Evolutionary conservation across 345 rosid genomes (phyloP), one percentile per base, ranked within the genome.

Genomic region (Linum usitatissimum): DNA sequence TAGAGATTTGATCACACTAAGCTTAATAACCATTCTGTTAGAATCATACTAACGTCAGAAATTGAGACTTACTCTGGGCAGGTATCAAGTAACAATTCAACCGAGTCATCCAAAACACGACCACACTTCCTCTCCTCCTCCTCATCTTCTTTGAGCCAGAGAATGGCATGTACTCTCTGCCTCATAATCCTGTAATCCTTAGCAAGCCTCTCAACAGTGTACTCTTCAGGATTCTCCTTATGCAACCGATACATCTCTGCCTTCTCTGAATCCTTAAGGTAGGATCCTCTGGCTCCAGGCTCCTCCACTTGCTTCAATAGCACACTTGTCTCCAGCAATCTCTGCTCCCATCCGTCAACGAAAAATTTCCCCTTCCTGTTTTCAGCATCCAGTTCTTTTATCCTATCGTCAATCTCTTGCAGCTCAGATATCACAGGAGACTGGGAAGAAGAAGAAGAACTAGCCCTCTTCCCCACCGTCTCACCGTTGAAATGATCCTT

Each of bases 181-280:
- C 97, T 84, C 97, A 93, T 86, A 36, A 93, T 80, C 81, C 95
- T 86, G 61, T 78, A 93, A 73, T 93, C 97, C 71, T 87, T 93
- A 9, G 99, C 92, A 71, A 90, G 86, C 75, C 70, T 84, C 76
- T 84, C 89, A 64, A 90, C 69, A 0, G 94, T 87, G 73, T 93
- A 83, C 0, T 82, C 84, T 72, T 83, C 97, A 0, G 94, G 97
- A 68, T 87, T 80, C 76, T 90, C 76, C 74, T 90, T 87, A 66
- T 87, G 96, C 76, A 87, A 76, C 28, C 86, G 82, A 18, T 93
- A 93, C 90, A 93, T 93, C 84, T 90, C 96, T n/a, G 88, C 80
- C 82, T 93, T 93, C 75, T 90, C 96, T 0, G 94, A 84, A 64
- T 93, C 96, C 74, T 87, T 93, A 60, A 93, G 78, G 65, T 87